phyloP scores from a whole-genome alignment of 805 yeast species.

The Komagataella pastoris region DNA sequence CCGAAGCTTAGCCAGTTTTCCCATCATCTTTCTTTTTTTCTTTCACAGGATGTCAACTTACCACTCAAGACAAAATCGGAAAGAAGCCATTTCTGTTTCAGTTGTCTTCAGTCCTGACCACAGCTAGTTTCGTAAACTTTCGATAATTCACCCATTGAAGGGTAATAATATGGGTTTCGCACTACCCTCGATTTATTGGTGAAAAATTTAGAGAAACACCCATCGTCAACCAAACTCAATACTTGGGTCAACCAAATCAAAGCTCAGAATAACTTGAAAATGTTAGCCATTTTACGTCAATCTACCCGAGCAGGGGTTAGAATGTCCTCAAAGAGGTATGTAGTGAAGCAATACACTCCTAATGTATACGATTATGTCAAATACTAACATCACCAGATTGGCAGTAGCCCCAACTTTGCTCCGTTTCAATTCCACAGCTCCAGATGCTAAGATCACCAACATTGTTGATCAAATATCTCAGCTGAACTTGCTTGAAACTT shows the following conservation, averaged over 20 bases:
- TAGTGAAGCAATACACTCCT: neutral
- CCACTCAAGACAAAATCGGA: slow-evolving; percentile 90
- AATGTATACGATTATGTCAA: neutral
- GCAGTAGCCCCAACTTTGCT: slow-evolving; percentile 7
- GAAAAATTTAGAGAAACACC: neutral
- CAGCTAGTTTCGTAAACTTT: neutral
- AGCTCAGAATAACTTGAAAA: neutral
- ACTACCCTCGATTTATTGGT: neutral
- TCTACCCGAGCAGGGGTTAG: slow-evolving; percentile 13
- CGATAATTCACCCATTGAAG: neutral
- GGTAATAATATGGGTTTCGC: neutral
- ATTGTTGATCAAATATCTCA: slow-evolving; percentile 88
- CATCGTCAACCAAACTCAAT: neutral
- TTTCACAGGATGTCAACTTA: slow-evolving; percentile 4
- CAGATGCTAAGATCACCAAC: slow-evolving; percentile 75
- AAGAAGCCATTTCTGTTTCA: slow-evolving; percentile 56
- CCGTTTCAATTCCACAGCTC: slow-evolving; percentile 42
- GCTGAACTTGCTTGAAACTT: slow-evolving; percentile 86
- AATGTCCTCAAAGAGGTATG: slow-evolving; percentile 12
- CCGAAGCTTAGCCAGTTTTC: neutral
- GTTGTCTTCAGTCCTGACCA: neutral
- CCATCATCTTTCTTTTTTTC: neutral
- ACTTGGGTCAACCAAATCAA: neutral
- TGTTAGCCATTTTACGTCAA: slow-evolving; percentile 1
- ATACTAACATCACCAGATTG: slow-evolving; percentile 1